phyloP scores from a whole-genome alignment of 2,329 filamentous ascomycete genomes.

The Claviceps monticola region DNA sequence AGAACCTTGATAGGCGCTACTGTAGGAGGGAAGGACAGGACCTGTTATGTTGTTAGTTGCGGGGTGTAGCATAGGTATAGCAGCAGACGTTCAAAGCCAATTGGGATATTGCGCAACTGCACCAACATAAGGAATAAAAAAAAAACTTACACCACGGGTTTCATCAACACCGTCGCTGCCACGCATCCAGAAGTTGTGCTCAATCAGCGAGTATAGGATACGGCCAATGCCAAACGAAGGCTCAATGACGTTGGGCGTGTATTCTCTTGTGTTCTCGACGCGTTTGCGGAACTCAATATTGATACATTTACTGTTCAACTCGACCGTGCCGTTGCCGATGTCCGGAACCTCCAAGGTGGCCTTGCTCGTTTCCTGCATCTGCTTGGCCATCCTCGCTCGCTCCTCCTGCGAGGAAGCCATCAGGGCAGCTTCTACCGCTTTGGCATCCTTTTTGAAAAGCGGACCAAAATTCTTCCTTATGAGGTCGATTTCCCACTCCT shows the following conservation, averaged over 20 bases:
- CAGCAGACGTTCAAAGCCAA: not conserved
- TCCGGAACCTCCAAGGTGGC: constrained; percentile 61
- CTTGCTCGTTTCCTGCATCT: constrained; percentile 60
- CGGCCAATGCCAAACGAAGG: constrained; percentile 94
- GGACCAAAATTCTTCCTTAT: constrained; percentile 96
- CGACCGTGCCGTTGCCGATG: constrained; percentile 56
- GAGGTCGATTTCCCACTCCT: constrained; percentile 79
- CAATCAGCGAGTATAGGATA: constrained; percentile 83
- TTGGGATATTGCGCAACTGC: not conserved
- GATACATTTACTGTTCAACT: constrained; percentile 67
- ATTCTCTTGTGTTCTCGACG: constrained; percentile 75
- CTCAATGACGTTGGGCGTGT: constrained; percentile 91
- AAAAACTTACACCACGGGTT: constrained; percentile 62
- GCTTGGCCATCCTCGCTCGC: constrained; percentile 64
- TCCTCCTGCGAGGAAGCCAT: constrained; percentile 64
- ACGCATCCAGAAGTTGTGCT: constrained; percentile 92
- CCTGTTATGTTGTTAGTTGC: constrained; percentile 19
- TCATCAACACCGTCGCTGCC: constrained; percentile 47
- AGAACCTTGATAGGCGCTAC: constrained; percentile 94
- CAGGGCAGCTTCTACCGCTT: constrained; percentile 68
- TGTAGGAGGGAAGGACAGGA: constrained; percentile 40
- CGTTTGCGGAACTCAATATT: constrained; percentile 73
- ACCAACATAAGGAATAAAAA: not conserved
- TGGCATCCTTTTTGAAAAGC: constrained; percentile 87
- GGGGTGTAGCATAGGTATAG: constrained; percentile 6